These are phyloP conservation scores for Kondoa subrosea DNA, from an alignment of 768 basidiomycete genomes.

Conservation along the genomic window DNA sequence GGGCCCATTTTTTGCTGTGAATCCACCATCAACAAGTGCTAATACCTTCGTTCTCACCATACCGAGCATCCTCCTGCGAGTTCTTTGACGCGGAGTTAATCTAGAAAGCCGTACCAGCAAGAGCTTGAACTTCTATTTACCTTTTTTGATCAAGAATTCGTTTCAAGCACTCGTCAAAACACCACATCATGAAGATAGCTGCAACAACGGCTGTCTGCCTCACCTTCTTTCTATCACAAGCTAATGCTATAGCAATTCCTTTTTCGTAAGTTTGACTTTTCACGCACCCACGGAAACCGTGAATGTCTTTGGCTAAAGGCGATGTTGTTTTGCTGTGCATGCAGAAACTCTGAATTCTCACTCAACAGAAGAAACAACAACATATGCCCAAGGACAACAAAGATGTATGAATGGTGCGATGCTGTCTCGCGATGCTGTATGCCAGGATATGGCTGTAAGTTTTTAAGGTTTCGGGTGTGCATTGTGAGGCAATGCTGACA, in stretches of 20 bases:
- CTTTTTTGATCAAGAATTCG: no score
- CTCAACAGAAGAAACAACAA: background rate
- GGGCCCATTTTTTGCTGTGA: no score
- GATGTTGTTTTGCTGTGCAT: background rate
- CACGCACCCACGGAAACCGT: no score
- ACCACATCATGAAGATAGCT: background rate
- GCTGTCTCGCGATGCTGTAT: background rate
- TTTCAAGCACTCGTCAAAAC: background rate
- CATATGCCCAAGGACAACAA: background rate
- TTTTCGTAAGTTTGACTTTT: background rate
- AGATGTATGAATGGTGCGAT: background rate
- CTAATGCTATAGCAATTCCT: background rate
- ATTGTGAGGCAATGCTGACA: background rate
- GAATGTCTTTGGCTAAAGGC: background rate
- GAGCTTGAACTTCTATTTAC: no score
- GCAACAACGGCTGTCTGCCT: background rate
- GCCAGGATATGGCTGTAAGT: constrained; percentile 5
- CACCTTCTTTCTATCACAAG: background rate
- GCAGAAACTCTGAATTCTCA: background rate
- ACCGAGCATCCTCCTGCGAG: no score
- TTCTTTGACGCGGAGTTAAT: no score
- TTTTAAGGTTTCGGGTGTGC: no score
- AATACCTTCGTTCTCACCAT: no score
- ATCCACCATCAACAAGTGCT: no score
- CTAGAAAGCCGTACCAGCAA: no score